These are phyloP conservation scores for Blastocladiella emersonii DNA, from an alignment of 371 early-diverging fungal species.

Conservation along the genomic window DNA sequence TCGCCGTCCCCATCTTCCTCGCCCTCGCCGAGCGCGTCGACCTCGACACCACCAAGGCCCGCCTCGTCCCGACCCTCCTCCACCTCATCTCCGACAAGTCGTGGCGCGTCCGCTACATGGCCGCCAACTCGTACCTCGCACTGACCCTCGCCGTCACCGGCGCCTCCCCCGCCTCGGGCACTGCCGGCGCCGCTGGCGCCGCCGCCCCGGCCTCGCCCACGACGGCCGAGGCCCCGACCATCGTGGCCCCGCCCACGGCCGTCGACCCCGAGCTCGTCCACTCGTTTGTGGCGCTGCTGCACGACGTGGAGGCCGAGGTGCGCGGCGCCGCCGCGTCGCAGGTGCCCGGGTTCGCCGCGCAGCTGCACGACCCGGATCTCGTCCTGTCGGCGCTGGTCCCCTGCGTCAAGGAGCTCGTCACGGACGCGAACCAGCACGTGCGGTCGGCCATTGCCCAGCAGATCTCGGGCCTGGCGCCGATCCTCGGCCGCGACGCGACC, in stretches of 20 bases:
- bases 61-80: constrained; percentile 56
- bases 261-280: constrained; percentile 20
- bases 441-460: constrained; percentile 90
- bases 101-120: constrained; percentile 96
- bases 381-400: constrained; percentile 72
- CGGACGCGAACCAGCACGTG: constrained; percentile 90
- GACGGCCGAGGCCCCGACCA: not conserved
- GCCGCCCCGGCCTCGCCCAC: constrained; percentile 9
- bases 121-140: constrained; percentile 53
- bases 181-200: constrained; percentile 4
- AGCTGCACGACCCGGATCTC: constrained; percentile 56
- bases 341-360: constrained; percentile 71
- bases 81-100: constrained; percentile 77
- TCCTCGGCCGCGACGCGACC: constrained; percentile 88
- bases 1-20: constrained; percentile 81
- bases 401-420: constrained; percentile 76
- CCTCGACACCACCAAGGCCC: constrained; percentile 55
- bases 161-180: constrained; percentile 25
- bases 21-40: constrained; percentile 72
- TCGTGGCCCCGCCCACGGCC: constrained; percentile 14
- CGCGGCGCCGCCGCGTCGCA: constrained; percentile 82
- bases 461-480: constrained; percentile 85
- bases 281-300: constrained; percentile 64
- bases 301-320: constrained; percentile 94
- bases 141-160: constrained; percentile 64